Base-by-base conservation (phyloP, 805 yeast genomes). In the Blastobotrys chiropterorum region DNA sequence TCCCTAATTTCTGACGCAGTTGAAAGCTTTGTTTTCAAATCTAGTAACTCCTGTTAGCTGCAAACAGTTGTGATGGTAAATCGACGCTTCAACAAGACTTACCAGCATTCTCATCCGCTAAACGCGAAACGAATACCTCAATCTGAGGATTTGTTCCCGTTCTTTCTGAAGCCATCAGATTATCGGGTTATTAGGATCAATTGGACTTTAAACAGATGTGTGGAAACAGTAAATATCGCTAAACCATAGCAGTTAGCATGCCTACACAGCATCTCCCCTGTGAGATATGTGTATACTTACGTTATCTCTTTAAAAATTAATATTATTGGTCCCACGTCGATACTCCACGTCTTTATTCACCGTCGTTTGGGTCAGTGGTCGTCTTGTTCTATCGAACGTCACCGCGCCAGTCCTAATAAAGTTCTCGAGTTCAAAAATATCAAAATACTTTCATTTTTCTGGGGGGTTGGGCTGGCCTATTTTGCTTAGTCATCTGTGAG, bases 1-100 rank as follows among this genome's bases (percentile, higher is more conserved):
- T 92, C 98, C 54, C 94, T 78, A 44, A 92, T 72, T 67, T 92
- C 97, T 3, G 90, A 81, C 42, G 89, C 78, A 5, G 82, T 79
- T 0, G 90, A 73, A 56, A 86, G 85, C 58, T 82, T 82, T 8
- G 79, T 71, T 55, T 79, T 78, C 57, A 75, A 75, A 63, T 84
- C 90, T 47, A 19, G 42, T 16, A 16, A n/a, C 8, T 6, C 15
- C 3, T 14, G 46, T 20, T 16, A 42, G 30, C 15, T 6, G 6
- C 19, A 8, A 26, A 15, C 17, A 8, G 14, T 16, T 19, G 17
- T 34, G 3, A 26, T 8, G 17, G 3, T 21, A 41, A 3, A 13
- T 40, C 20, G 3, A 15, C 34, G 11, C 8, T 19, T 47, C 16
- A 4, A 2, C n/a, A 13, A 16, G 46, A 59, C 61, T 47, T 56